Base-by-base conservation (phyloP, 1,284 basidiomycete species). In the Microstroma glucosiphilum region DNA sequence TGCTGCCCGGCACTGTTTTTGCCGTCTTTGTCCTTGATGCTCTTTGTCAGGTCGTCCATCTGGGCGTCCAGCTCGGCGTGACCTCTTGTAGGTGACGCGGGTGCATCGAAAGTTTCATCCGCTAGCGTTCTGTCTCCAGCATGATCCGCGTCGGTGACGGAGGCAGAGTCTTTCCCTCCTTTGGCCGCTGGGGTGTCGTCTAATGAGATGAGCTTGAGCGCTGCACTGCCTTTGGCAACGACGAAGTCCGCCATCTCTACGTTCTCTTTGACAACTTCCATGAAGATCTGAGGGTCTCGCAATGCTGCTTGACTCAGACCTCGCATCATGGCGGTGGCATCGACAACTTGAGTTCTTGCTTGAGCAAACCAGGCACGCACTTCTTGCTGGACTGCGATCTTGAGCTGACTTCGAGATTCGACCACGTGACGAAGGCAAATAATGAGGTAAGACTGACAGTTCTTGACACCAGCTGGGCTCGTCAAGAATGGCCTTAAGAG, bases 381-480 rank as follows among this genome's bases (percentile, higher is more conserved):
- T 70, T 92, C 89, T 65, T 89, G 87, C 25, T 85, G 84, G 86
- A 98, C 93, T 65, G 90, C 84, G 6, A 83, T 82, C 60, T 86
- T 84, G 40, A 97, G 79, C 1, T 85, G 85, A 6, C 81, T 76
- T 4, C 83, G 75, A 68, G 92, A 89, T 80, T 99, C 96, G 59
- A 94, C 86, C 59, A 91, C 82, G 78, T 98, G 94, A 2, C 96
- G 89, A 19, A 96, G 82, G 62, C 97, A 88, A 73, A 90, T 89
- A 21, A 88, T 86, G 56, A 92, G 85, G 77, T 92, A 90, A 0
- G 89, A 86, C 62, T 92, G 90, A 68, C 88, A 89, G 30, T 88
- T 66, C 17, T 64, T 61, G 8, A 71, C 59, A 9, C 63, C 60
- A 48, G 64, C 64, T n/a, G 67, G 62, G 15, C 69, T 64, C 30